Conservation (phyloP, 1,284 basidiomycete species). For the Ganoderma resinaceum region DNA sequence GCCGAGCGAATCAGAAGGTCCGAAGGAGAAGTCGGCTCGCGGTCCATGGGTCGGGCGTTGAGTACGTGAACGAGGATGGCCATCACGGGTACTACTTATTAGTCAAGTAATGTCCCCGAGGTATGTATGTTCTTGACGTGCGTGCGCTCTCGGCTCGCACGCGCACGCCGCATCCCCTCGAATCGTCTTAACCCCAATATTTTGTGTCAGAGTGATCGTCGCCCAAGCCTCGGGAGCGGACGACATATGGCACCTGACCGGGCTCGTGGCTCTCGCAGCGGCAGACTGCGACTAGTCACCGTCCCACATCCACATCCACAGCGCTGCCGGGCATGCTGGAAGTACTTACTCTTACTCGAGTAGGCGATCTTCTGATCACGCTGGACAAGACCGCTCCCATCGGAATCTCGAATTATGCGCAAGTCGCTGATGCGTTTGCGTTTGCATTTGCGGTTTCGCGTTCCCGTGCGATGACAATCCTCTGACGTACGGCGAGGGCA, state of each 20-base stretch:
- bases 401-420: not conserved
- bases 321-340: not conserved
- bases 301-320: not conserved
- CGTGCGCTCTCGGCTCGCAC: not conserved
- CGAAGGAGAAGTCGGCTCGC: not conserved
- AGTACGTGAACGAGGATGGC: not conserved
- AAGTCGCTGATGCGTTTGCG: too few species aligned
- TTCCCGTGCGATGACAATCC: not conserved
- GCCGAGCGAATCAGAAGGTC: not conserved
- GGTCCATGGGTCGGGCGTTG: not conserved
- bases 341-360: too few species aligned
- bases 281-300: not conserved
- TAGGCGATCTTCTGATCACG: not conserved
- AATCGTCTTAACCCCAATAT: not conserved
- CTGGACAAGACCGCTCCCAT: not conserved
- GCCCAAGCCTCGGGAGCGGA: not conserved
- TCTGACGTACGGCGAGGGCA: not conserved
- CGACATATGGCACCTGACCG: not conserved
- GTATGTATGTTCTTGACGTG: not conserved
- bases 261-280: not conserved
- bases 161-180: not conserved
- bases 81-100: not conserved
- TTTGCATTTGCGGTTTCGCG: not conserved
- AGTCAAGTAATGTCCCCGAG: not conserved
- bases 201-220: not conserved